Evolutionary conservation across 1,284 basidiomycete species (phyloP), one percentile per base, ranked within the genome.

Genomic region (Vanrija sp.): DNA sequence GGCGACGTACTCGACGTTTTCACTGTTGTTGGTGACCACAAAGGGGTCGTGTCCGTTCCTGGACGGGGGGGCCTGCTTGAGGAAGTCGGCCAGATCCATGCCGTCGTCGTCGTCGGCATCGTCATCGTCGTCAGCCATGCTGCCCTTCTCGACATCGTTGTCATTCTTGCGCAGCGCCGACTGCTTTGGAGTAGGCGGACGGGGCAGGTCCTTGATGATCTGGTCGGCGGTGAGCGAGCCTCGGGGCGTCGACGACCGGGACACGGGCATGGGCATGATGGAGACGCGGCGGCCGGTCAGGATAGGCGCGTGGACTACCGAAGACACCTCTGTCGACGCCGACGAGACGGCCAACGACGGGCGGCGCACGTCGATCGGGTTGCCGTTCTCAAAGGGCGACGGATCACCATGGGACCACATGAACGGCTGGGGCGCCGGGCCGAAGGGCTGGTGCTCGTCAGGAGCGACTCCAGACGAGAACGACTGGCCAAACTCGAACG

Each of bases 1-100:
- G 12, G 66, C 67, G 18, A 73, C 67, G 16, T 72, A 65, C 49
- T 73, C 72, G 25, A 63, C 59, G 18, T 65, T 53, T 20, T 71
- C 64, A 20, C 61, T 66, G 19, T 55, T 56, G 14, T 53, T 55
- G 12, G 51, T 54, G 10, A 61, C 47, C 9, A 54, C 60, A 45
- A 67, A 67, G 16, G 56, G 43, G 39, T 67, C 63, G 18, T 60
- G 52, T 19, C 27, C 53, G 15, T 54, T 20, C 18, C 51, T 49
- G 6, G 53, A 54, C 41, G 61, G 64, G 25, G 22, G 51, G 12
- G 63, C 64, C 27, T 53, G 51, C 27, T 65, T 58, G 15, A 75
- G 54, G 62, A 75, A 68, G 25, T 60, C 55, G 47, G 66, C 57
- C 35, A 76, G 54, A 54, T 76, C 72, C 63, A 62, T 62, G 10